Evolutionary conservation across 768 basidiomycete species (phyloP), one percentile per base, ranked within the genome.

Genomic region (Suillus hirtellus): DNA sequence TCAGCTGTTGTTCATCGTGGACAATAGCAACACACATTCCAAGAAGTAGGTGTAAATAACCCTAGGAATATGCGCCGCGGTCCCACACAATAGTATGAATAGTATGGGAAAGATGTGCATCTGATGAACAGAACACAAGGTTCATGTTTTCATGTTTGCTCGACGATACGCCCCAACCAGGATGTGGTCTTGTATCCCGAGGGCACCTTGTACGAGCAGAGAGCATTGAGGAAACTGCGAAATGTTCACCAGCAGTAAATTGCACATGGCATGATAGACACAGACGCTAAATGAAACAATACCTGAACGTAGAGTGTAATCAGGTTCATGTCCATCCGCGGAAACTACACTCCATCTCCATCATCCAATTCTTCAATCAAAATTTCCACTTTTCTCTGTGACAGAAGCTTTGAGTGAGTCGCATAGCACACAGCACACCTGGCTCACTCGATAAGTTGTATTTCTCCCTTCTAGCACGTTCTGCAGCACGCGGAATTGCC

Each of bases 161-260:
- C 87, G 85, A 88, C 79, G 74, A 91, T 91, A 91, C 89, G 87
- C 89, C 89, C 76, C 61, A 63, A 70, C 73, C 81, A 82, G 83
- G 83, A 79, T 82, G 82, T 78, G 77, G 70, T 70, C 81, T 89
- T 80, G 72, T 65, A 78, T 83, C 85, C 82, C 82, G 68, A 77
- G 72, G 88, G 89, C 88, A 91, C 89, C 89, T 90, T 88, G 40
- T 87, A 86, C 84, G 79, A 89, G 90, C 90, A 84, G 71, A 58
- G 21, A 43, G 17, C 40, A 58, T 31, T 10, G 60, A 12, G 8
- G 35, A 27, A 27, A n/a, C 55, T 56, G 54, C 53, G 54, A 60
- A 66, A 35, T 63, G 44, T 50, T 60, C 40, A 49, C 40, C 17
- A 38, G 62, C 3, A 42, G 35, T 21, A 61, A 17, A 24, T 17